Conservation (phyloP, 345 rosid species). For the Eucalyptus regnans region DNA sequence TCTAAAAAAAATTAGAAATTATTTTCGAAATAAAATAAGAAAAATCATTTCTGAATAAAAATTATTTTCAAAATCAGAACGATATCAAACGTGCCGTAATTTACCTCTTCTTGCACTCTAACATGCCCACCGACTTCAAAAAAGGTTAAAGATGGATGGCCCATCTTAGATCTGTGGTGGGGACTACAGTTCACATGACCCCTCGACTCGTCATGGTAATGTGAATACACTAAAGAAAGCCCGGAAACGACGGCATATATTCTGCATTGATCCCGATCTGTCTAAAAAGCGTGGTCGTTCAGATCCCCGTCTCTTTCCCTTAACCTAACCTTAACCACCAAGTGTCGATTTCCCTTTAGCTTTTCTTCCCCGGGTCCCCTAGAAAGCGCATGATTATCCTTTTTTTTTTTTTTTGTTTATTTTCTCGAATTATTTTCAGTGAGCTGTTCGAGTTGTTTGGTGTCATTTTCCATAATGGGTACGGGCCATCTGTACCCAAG, state of each 20-base stretch:
- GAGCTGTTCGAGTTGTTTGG: neutral
- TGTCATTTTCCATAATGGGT: neutral
- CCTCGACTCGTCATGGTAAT: neutral
- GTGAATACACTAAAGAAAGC: neutral
- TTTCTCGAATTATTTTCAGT: neutral
- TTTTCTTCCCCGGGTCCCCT: neutral
- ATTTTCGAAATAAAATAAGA: no score
- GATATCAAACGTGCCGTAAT: fast-evolving
- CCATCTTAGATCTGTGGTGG: neutral
- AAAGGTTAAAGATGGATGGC: neutral
- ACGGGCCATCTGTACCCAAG: neutral
- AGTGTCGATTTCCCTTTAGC: neutral
- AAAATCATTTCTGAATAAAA: no score
- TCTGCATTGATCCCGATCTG: neutral
- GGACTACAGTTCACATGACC: neutral
- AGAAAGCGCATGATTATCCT: neutral
- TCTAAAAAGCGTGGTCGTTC: neutral
- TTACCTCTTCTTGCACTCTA: neutral
- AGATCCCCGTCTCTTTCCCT: neutral
- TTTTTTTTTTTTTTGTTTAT: neutral
- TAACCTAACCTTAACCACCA: neutral
- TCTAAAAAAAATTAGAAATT: no score
- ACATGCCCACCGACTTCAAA: neutral
- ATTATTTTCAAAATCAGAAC: no score
- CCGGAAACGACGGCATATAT: neutral